Conservation (phyloP, 169 alveolate species). For the Eimeria necatrix region DNA sequence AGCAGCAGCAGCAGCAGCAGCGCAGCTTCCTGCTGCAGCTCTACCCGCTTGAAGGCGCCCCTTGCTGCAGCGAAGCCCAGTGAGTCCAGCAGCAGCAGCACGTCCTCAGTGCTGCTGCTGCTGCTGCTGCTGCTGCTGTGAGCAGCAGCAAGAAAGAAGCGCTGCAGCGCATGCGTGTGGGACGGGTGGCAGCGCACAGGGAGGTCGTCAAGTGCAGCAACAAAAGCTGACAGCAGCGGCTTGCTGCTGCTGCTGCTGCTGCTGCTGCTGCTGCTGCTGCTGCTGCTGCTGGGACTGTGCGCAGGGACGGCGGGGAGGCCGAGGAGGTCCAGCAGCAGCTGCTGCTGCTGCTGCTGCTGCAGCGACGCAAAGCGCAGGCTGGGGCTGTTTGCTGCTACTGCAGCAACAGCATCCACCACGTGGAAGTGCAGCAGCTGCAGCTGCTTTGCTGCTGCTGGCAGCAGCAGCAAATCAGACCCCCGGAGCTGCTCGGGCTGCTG, state of each 20-base stretch:
- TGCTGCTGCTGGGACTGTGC: too few relatives aligned
- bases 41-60: too few relatives aligned
- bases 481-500: slow-evolving; percentile 1
- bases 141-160: background rate
- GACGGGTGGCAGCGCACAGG: background rate
- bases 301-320: background rate
- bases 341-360: background rate
- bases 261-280: background rate
- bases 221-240: background rate
- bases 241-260: background rate
- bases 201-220: background rate
- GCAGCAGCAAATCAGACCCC: background rate
- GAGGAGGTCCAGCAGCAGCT: background rate
- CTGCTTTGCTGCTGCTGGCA: background rate
- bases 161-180: background rate
- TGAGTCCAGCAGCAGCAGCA: too few relatives aligned
- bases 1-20: slow-evolving; percentile 3
- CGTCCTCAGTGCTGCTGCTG: background rate
- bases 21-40: too few relatives aligned
- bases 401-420: background rate
- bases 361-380: background rate
- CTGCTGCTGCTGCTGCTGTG: background rate
- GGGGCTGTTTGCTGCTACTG: background rate
- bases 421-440: background rate
- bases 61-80: too few relatives aligned